A percentile compares a stretch with the other conserved stretches of the same genome.
Conservation (phyloP, 805 yeast species). For the Myxozyma nipponensis region DNA sequence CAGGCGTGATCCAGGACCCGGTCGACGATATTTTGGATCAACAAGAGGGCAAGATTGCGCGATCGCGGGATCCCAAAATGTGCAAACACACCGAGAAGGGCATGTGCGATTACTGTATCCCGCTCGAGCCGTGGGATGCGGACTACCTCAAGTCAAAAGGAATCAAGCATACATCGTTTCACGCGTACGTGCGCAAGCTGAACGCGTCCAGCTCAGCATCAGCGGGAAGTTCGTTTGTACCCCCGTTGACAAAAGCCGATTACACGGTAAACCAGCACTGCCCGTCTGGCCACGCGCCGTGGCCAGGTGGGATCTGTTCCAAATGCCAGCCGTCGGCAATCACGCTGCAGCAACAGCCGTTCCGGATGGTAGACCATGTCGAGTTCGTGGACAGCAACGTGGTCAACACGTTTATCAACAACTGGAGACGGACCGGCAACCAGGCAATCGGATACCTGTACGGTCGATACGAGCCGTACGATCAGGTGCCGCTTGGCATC, state of each 20-base stretch:
- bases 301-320: constrained; percentile 93
- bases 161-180: constrained; percentile 85
- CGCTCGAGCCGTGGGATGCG: constrained; percentile 91
- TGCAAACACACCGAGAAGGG: constrained; percentile 91
- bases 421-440: constrained; percentile 84
- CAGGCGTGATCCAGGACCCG: constrained; percentile 48
- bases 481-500: constrained; percentile 84
- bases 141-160: constrained; percentile 67
- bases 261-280: constrained; percentile 62
- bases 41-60: constrained; percentile 65
- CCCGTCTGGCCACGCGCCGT: constrained; percentile 78
- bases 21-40: constrained; percentile 66
- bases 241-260: constrained; percentile 71
- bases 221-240: constrained; percentile 58
- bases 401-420: constrained; percentile 77
- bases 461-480: constrained; percentile 76
- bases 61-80: constrained; percentile 52
- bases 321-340: constrained; percentile 96
- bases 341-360: constrained; percentile 81
- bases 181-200: constrained; percentile 71
- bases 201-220: constrained; percentile 45
- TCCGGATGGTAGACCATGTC: constrained; percentile 96
- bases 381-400: constrained; percentile 75
- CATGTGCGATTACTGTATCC: constrained; percentile 97
- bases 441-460: constrained; percentile 84